Base-by-base conservation (phyloP, 2,329 filamentous ascomycete genomes). In the Zymoseptoria brevis region DNA sequence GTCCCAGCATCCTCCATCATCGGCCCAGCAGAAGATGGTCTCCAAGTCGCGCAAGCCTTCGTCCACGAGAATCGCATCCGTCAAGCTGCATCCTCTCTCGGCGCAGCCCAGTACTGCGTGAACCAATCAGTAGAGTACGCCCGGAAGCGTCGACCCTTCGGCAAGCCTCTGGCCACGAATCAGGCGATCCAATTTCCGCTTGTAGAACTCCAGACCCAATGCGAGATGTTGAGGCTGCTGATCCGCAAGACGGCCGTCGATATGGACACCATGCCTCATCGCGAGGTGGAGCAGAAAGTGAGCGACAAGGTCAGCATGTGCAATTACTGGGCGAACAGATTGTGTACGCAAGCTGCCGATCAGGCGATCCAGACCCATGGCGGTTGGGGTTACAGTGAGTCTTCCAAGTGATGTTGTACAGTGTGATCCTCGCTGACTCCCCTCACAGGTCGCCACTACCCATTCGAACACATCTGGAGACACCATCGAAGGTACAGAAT, bases 401-500 rank as follows among this genome's bases (percentile, higher is more conserved):
- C 6, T 35, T 35, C 1, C 19, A 22, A 51, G 16, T 21, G 19
- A 19, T 13, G 2, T 13, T 51, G 45, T 22, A 2, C 50, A 21
- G 24, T 13, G 1, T 21, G 11, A 22, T 21, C 19, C 50, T 51
- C n/a, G 24, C 19, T 19, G 22, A 26, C 11, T 50, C 16, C 4
- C 16, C 13, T 19, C 22, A 26, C 6, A 62, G 57, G 55, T 49
- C 73, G 82, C 45, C 80, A 84, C 60, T 77, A 79, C 62, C 82
- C 82, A 0, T 86, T 87, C 65, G 83, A 86, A 72, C 83, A 86
- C 64, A 86, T 86, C 54, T 86, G 84, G 80, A 76, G 83, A 55
- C 83, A 86, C 72, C 84, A 86, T 69, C 73, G 84, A 49, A 74
- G 82, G 22, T 86, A 86, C 66, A 73, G 83, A 41, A 87, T 86